Percentiles rank a stretch among this genome's conserved stretches.
These are phyloP conservation scores for Datisca glomerata DNA, from an alignment of 306 rosid genomes.

Conservation along the genomic window DNA sequence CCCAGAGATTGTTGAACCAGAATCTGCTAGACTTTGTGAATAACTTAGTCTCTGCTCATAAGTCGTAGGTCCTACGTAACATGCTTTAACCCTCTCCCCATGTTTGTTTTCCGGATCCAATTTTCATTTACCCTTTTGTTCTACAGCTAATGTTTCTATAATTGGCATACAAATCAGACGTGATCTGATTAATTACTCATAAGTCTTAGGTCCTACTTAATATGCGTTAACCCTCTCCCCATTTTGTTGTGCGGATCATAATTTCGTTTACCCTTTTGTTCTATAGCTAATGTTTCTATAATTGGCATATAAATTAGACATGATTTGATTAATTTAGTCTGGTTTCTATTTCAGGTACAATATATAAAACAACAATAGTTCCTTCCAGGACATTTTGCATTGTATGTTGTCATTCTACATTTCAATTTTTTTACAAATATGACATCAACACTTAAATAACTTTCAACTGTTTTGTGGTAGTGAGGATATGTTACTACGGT, in stretches of 20 bases:
- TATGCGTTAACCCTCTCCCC: not conserved
- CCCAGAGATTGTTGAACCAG: too few relatives aligned
- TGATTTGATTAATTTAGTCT: constrained; percentile 24
- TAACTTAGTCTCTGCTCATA: too few relatives aligned
- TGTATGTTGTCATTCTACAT: constrained; percentile 43
- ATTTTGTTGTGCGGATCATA: not conserved
- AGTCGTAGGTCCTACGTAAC: too few relatives aligned
- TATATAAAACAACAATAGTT: constrained; percentile 76
- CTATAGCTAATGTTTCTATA: constrained; percentile 3
- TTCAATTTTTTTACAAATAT: too few relatives aligned
- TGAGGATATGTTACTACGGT: too few relatives aligned
- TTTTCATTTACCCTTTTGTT: constrained; percentile 6
- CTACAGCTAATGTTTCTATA: constrained; percentile 4
- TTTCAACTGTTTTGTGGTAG: too few relatives aligned
- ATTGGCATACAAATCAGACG: constrained; percentile 3
- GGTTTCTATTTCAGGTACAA: constrained; percentile 60
- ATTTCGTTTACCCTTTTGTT: constrained; percentile 6
- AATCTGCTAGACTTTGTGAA: too few relatives aligned
- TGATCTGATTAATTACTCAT: constrained; percentile 25
- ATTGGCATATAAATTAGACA: constrained; percentile 3
- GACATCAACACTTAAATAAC: too few relatives aligned
- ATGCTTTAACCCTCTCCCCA: too few relatives aligned
- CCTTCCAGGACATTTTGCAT: constrained; percentile 91
- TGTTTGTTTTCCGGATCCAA: not conserved
- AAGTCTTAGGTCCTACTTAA: too few relatives aligned